Conservation (phyloP, 805 yeast species). For the Vanderwaltozyma tropicalis region DNA sequence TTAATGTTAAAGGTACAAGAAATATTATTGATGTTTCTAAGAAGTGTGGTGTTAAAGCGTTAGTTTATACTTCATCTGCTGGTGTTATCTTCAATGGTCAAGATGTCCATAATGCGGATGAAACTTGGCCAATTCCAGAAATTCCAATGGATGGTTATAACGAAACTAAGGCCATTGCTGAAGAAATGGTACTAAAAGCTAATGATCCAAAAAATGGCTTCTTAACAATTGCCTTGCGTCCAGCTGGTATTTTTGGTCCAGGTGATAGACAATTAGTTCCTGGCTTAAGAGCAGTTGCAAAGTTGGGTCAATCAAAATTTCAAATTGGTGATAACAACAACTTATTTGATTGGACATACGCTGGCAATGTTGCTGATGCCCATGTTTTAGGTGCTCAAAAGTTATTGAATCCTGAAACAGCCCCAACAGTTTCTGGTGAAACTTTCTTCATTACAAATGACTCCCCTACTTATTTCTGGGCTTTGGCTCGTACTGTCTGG, state of each 20-base stretch:
- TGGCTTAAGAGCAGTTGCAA: slow-evolving; percentile 74
- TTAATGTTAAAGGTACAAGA: slow-evolving; percentile 81
- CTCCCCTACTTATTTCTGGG: slow-evolving; percentile 93
- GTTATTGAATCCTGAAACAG: slow-evolving; percentile 39
- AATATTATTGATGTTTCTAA: slow-evolving; percentile 60
- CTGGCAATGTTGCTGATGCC: slow-evolving; percentile 96
- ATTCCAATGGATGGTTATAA: slow-evolving; percentile 95
- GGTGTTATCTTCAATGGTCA: slow-evolving; percentile 97
- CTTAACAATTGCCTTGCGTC: slow-evolving; percentile 78
- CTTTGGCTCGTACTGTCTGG: slow-evolving; percentile 94
- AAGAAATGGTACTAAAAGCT: slow-evolving; percentile 64
- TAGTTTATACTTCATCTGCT: slow-evolving; percentile 93
- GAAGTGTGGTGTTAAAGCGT: slow-evolving; percentile 40
- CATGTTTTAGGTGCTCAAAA: slow-evolving; percentile 87
- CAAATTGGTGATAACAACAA: slow-evolving; percentile 93
- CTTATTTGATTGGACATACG: slow-evolving; percentile 93
- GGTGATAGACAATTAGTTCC: slow-evolving; percentile 97
- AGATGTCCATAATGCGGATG: slow-evolving; percentile 86
- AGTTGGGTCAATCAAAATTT: slow-evolving; percentile 76
- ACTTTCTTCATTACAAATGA: slow-evolving; percentile 88
- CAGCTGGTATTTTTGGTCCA: slow-evolving; percentile 98
- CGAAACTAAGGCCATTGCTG: slow-evolving; percentile 89
- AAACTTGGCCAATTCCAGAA: slow-evolving; percentile 84
- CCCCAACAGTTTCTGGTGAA: slow-evolving; percentile 61
- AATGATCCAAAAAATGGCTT: slow-evolving; percentile 48